A percentile compares a stretch with the other conserved stretches of the same genome.
Evolutionary conservation across 2,329 filamentous ascomycete genomes (phyloP).

Genomic region (Apiospora arundinis): DNA sequence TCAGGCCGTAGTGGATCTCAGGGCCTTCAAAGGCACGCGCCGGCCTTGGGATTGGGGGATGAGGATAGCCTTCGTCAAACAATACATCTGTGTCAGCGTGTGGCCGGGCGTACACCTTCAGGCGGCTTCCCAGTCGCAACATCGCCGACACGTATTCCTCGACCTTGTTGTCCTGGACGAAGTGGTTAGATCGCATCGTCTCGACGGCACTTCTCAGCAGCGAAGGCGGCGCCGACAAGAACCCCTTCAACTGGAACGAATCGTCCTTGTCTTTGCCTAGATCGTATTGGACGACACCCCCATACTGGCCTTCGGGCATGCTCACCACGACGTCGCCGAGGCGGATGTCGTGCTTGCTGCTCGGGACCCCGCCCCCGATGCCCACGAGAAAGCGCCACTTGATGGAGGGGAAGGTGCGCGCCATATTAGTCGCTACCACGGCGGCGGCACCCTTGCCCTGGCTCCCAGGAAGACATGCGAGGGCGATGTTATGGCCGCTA

Average conservation of each 20-base stretch:
- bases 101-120: constrained; percentile 27
- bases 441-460: constrained; percentile 36
- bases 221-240: constrained; percentile 28
- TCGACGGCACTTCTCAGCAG: constrained; percentile 28
- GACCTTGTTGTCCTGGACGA: constrained; percentile 25
- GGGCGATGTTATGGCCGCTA: constrained; percentile 34
- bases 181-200: constrained; percentile 30
- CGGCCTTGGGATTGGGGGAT: background rate
- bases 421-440: constrained; percentile 33
- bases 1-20: constrained; percentile 27
- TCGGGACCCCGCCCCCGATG: constrained; percentile 10
- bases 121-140: constrained; percentile 22
- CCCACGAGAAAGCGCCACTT: constrained; percentile 36
- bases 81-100: constrained; percentile 26
- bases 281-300: constrained; percentile 42
- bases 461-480: constrained; percentile 36
- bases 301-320: constrained; percentile 25
- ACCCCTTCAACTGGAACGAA: constrained; percentile 24
- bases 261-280: constrained; percentile 33
- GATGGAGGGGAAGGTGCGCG: constrained; percentile 34
- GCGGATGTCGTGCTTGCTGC: constrained; percentile 35
- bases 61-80: constrained; percentile 26
- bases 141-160: constrained; percentile 21
- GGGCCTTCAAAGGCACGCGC: background rate
- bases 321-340: constrained; percentile 43